These are phyloP conservation scores for Eutypella sp. DNA, from an alignment of 2,329 filamentous ascomycete species.

Conservation along the genomic window DNA sequence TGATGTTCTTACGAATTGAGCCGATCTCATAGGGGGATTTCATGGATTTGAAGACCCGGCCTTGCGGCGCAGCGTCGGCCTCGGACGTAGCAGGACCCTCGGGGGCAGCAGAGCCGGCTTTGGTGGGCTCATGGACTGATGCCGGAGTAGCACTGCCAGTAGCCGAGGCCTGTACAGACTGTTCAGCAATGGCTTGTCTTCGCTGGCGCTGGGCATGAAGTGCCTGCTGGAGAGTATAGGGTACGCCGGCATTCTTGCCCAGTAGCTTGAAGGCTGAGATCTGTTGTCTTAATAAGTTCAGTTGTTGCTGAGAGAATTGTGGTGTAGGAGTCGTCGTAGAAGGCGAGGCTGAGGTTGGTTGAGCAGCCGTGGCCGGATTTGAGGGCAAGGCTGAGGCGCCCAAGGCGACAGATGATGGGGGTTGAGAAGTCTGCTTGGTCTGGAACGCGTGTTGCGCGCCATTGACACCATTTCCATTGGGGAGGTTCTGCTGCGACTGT, in stretches of 20 bases:
- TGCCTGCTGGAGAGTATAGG: slow-evolving; percentile 71
- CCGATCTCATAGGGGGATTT: slow-evolving; percentile 64
- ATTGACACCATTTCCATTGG: slow-evolving; percentile 50
- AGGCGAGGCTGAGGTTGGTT: slow-evolving; percentile 28
- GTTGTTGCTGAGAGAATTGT: slow-evolving; percentile 73
- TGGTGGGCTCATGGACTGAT: slow-evolving; percentile 26
- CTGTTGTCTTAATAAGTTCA: slow-evolving; percentile 74
- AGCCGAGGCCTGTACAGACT: slow-evolving; percentile 36
- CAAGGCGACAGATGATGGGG: slow-evolving; percentile 30
- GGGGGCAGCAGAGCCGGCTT: slow-evolving; percentile 28
- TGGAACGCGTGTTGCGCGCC: slow-evolving; percentile 38
- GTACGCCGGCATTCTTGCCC: slow-evolving; percentile 80
- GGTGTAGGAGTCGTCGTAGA: slow-evolving; percentile 26
- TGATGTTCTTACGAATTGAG: slow-evolving; percentile 56
- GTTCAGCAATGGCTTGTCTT: slow-evolving; percentile 51
- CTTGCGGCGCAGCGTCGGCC: slow-evolving; percentile 31
- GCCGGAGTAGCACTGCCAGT: slow-evolving; percentile 35
- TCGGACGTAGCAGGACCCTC: slow-evolving; percentile 27
- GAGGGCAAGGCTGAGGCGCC: slow-evolving; percentile 35
- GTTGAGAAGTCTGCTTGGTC: slow-evolving; percentile 33
- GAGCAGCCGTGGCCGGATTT: slow-evolving; percentile 24
- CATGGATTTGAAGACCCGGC: slow-evolving; percentile 64
- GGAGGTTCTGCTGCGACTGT: slow-evolving; percentile 48
- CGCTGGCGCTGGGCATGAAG: slow-evolving; percentile 73
- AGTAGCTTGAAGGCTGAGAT: slow-evolving; percentile 89